Evolutionary conservation across 2,329 filamentous ascomycete genomes (phyloP), one percentile per base, ranked within the genome.

Genomic region (Trichothecium sympodiale): DNA sequence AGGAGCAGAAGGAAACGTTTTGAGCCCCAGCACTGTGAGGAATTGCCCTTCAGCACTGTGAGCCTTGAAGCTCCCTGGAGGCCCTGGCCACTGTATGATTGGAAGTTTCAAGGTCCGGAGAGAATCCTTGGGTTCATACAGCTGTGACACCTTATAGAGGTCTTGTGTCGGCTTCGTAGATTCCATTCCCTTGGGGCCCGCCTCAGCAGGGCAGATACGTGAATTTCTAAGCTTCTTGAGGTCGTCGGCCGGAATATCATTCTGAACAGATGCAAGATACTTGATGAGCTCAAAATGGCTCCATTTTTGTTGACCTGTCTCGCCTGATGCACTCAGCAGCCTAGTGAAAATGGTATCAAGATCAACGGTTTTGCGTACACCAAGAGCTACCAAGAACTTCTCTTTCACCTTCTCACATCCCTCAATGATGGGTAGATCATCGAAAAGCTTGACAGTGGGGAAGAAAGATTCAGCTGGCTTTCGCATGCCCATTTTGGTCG

Each of bases 241-340:
- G 53, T 98, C 91, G 34, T 80, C 79, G 8, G 62, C 57, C 0
- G 91, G 91, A 40, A 98, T 95, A 46, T 98, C 91, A 35, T 83
- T 75, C 41, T 76, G 77, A 18, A 98, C 91, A 8, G 88, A 94
- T 9, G 89, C 77, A 30, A 98, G 72, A 48, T 98, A 98, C 48
- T 87, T 89, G 57, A 98, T 87, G 17, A 98, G 67, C 53, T 98
- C 89, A 41, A 94, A 78, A 53, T 96, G 89, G 39, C 86, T 95
- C 84, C 85, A 94, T 55, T 79, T 78, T 41, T 69, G 71, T 17
- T 71, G 69, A n/a, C 66, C 64, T 8, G 55, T 56, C 12, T 69
- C 62, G 1, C 64, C 51, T 0, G 76, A 65, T 13, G 71, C 69
- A 35, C 72, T 78, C 45, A 95, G 71, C 30, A 98, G 69, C 31